Base-by-base conservation (phyloP, 2,329 filamentous ascomycete genomes). In the Talaromyces sp. region DNA sequence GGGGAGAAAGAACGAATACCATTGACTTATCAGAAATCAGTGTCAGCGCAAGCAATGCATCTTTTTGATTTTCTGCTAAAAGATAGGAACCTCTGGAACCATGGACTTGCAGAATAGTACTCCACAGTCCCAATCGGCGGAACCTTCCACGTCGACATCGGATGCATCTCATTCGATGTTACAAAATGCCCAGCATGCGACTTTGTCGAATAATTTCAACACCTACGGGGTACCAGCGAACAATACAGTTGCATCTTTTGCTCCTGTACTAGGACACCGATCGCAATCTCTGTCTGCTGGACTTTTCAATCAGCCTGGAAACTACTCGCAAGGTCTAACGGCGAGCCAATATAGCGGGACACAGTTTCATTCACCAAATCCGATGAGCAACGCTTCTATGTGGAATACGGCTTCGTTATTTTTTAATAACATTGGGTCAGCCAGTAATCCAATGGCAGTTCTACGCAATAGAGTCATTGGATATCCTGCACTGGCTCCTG, bases 101-200 rank as follows among this genome's bases (percentile, higher is more conserved):
- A 65, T 62, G 64, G 64, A 24, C 47, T 41, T 57, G 64, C 52
- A 62, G 50, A 35, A 54, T 37, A 52, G 47, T 50, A 65, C 43
- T 63, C 27, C 52, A 56, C 56, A 11, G 33, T 56, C 62, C 54
- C 63, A 58, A 35, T 31, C 35, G 43, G 43, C 60, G 45, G 52
- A 60, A 13, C 41, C 41, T 41, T 65, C 63, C 59, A 52, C 60
- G 19, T 59, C 64, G 27, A 65, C 63, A 27, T 39, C 27, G 62
- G 63, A 65, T 65, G 35, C 63, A 62, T 65, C 64, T 37, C 45
- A 57, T 58, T 47, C 37, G 24, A 43, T 50, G 43, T 43, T 57
- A 27, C 61, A 63, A n/a, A 19, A 8, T 19, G 47, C 47, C 45
- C 59, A 52, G 14, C 45, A 41, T 50, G 47, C 24, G 31, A 35